Base-by-base conservation (phyloP, 2,329 filamentous ascomycete species). In the Alternaria gaisen region DNA sequence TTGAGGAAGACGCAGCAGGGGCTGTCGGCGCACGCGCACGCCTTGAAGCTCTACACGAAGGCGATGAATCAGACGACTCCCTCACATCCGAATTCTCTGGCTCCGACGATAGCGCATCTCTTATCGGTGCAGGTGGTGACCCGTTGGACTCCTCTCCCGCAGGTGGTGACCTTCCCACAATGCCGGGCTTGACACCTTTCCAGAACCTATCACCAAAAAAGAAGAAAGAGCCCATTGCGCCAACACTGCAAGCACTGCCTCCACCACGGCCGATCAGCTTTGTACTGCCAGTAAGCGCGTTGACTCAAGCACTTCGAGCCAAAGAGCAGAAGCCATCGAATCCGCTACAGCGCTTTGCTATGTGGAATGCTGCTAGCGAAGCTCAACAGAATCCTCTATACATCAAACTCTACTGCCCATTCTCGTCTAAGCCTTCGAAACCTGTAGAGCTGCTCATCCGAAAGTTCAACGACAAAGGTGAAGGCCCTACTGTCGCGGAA, bases 321-420 rank as follows among this genome's bases (percentile, higher is more conserved):
- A 92, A 90, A 75, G 88, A 90, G 67, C 85, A 88, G 1, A 90
- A 90, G 66, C 85, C 86, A 8, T 86, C 86, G 6, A 88, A 91
- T 71, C 91, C 91, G 0, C 90, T 94, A 66, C 91, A 94, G 70
- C 86, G 87, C 24, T 95, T 93, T 77, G 91, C 91, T 1, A 86
- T 89, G 16, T 84, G 92, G 38, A 92, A 90, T 58, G 92, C 91
- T 0, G 90, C 93, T 73, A 92, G 90, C 18, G 92, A 94, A 63
- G 86, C 90, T 7, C 72, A 78, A 32, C 70, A 72, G 16, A 91
- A 90, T 51, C 91, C 92, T 3, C 83, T 95, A 20, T 88, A 87
- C 68, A 85, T 95, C 63, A 90, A 90, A 57, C 91, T 96, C 41
- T 94, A 92, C 75, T 89, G 87, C 7, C 89, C 91, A 0, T 92